Evolutionary conservation across 495 filamentous ascomycete species (phyloP), one percentile per base, ranked within the genome.

Genomic region (Penicillium longicatenatum): DNA sequence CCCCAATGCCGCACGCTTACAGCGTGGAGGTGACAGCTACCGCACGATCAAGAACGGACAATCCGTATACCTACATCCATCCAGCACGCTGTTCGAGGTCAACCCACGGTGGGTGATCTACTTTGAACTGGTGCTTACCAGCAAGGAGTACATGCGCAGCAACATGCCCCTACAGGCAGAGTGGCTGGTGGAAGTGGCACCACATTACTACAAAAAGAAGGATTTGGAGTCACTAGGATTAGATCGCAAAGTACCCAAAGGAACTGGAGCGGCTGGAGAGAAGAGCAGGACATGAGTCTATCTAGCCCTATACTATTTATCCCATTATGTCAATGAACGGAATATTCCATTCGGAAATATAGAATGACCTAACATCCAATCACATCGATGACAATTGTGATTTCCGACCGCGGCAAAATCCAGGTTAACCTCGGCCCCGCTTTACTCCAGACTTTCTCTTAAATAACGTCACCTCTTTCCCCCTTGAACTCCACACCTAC

Each of bases 151-250:
- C 66, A 95, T 97, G 85, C 75, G 94, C 31, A 92, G 85, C 61
- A 86, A 87, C 31, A 88, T 97, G 79, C 93, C 92, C 2, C 77
- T 97, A 19, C 84, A 93, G 62, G 77, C 89, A 0, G 86, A 90
- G 69, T 97, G 91, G 92, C 66, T 98, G 60, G 83, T 86, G 5
- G 94, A 98, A 73, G 90, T 92, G 43, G 94, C 95, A 45, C 95
- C 93, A 55, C 94, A 98, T 77, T 97, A 90, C 67, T 89, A 97
- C 68, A 97, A 96, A 77, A 91, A 89, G 79, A 89, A 90, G 74
- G 91, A 98, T 68, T 67, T 98, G 44, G 95, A 97, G 68, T 85
- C 82, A 19, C 57, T 97, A 57, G 88, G 87, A 16, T 76, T 87
- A 69, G 89, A 90, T 51, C 87, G 82, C 78, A 98, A 97, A 75